Evolutionary conservation across 169 alveolate species (phyloP), one percentile per base, ranked within the genome.

Genomic region (Eimeria falciformis): DNA sequence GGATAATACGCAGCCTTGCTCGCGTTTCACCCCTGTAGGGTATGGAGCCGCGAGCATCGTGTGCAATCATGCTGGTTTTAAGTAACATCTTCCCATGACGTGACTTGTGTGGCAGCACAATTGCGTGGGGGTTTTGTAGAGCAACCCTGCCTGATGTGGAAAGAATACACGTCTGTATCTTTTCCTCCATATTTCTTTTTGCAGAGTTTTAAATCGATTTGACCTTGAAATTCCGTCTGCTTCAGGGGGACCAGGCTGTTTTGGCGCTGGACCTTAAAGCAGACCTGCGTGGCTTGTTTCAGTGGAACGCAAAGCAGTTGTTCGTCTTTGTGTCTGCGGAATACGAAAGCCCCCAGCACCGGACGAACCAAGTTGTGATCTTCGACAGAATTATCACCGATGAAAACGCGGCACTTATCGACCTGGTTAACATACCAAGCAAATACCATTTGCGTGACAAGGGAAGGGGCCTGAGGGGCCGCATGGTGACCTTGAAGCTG

Each of bases 221-320:
- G 14, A 50, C 7, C 62, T 14, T 27, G 75, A 9, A 27, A 21
- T 68, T 71, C 58, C n/a, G 75, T 53, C n/a, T 58, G 33, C 33
- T 87, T 11, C 87, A 94, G 92, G 88, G 93, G 66, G 96, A 94
- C 91, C 96, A 94, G 89, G 94, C 95, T 4, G 91, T 88, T 33
- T 45, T 94, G 65, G 90, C 94, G 12, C 47, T 94, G 58, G 83
- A 94, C 88, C 88, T 94, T 6, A 50, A 92, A 77, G 93, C 93
- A 6, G 93, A 92, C 45, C 92, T 94, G 46, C 47, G 91, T 37
- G 83, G 92, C 11, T 55, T 62, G 1, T 83, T 90, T 40, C 88
- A 92, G 50, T 94, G 96, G 96, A 94, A 94, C 69, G 91, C 94
- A 37, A 92, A 94, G 50, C 96, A 92, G 92, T 62, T 94, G 62